Percentiles rank a stretch among this genome's conserved stretches.
Conservation (phyloP, 140 eudicot genomes). For the Anethum foeniculum region DNA sequence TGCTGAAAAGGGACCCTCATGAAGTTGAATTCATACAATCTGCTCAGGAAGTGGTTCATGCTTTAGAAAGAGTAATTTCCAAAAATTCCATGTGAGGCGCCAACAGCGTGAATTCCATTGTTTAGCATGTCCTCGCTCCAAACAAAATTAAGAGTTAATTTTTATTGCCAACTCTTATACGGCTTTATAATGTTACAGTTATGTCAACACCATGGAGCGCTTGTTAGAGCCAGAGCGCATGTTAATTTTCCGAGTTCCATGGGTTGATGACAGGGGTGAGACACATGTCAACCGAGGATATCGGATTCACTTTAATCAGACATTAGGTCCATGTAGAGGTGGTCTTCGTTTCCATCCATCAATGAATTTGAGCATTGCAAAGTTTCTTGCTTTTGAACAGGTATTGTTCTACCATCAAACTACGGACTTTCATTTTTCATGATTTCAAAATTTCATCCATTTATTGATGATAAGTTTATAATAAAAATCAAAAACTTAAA, state of each 20-base stretch:
- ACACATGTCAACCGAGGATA: conserved; percentile 92
- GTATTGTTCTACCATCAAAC: conserved; percentile 26
- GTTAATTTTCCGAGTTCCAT: conserved; percentile 82
- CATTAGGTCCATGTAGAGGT: conserved; percentile 95
- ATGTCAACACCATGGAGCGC: conserved; percentile 91
- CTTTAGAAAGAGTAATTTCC: conserved; percentile 86
- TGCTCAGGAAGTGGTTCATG: conserved; percentile 88
- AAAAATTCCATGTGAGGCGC: conserved; percentile 65
- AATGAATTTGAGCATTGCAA: conserved; percentile 87
- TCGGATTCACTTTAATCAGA: conserved; percentile 84
- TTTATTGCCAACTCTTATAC: background rate
- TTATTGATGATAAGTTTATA: background rate
- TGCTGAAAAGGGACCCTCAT: conserved; percentile 91
- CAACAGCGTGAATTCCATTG: background rate
- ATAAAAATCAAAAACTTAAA: background rate
- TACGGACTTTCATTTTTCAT: background rate
- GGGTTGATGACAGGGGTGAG: conserved; percentile 97
- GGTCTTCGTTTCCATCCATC: conserved; percentile 93
- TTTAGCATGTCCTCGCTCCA: background rate
- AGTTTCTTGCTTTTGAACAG: conserved; percentile 95
- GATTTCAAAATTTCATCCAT: background rate
- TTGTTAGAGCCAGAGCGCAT: conserved; percentile 94
- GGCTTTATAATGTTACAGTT: conserved; percentile 36
- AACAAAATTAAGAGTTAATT: background rate
- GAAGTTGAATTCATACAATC: conserved; percentile 84